These are phyloP conservation scores for Brettanomyces sp. DNA, from an alignment of 805 yeast species.

Conservation along the genomic window DNA sequence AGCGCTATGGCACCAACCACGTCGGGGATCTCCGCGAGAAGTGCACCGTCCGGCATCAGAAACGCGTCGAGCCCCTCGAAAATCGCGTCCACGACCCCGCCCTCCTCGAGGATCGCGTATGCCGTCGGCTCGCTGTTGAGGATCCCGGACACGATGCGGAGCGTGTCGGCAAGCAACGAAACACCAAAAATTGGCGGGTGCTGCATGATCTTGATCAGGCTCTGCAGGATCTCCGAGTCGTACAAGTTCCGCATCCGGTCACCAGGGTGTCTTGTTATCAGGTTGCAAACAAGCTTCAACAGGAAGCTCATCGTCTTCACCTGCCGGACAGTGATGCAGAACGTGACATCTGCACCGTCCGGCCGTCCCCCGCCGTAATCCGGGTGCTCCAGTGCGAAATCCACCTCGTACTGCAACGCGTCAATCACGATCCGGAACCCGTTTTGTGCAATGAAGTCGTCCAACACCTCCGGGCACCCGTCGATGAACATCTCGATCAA, in stretches of 20 bases:
- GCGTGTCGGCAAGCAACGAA: constrained; percentile 45
- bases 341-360: constrained; percentile 40
- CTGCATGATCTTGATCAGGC: constrained; percentile 48
- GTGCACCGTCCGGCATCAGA: constrained; percentile 46
- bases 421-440: constrained; percentile 61
- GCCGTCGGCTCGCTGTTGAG: constrained; percentile 91
- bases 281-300: constrained; percentile 51
- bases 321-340: constrained; percentile 49
- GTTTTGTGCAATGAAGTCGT: constrained; percentile 52
- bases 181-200: constrained; percentile 61
- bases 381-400: constrained; percentile 53
- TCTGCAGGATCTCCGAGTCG: constrained; percentile 67
- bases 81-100: constrained; percentile 59
- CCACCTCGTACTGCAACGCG: constrained; percentile 53
- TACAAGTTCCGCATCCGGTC: constrained; percentile 78
- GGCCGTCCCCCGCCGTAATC: constrained; percentile 45
- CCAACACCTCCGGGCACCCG: constrained; percentile 40
- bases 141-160: constrained; percentile 59
- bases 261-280: constrained; percentile 68
- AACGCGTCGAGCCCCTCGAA: constrained; percentile 47
- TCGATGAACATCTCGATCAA: constrained; percentile 38
- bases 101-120: constrained; percentile 68
- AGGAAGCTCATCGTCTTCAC: constrained; percentile 49
- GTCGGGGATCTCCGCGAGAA: constrained; percentile 58
- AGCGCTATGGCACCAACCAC: constrained; percentile 76